Conservation (phyloP, 371 early-diverging fungal species). For the Haplosporangium sp. region DNA sequence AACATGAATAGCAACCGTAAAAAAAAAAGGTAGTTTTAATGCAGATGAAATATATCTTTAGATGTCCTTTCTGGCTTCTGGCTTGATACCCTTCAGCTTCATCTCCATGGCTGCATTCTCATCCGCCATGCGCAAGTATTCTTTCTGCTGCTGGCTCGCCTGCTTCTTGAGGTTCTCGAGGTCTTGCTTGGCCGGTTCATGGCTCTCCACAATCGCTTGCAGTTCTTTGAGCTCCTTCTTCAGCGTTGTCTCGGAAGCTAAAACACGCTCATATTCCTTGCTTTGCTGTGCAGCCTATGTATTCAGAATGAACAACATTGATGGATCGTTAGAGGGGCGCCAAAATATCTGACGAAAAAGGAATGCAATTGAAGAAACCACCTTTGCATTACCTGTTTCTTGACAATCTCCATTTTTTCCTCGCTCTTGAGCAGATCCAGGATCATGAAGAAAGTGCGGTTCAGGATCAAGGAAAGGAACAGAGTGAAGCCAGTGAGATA, state of each 20-base stretch:
- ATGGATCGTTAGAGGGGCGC: not conserved
- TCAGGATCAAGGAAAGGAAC: constrained; percentile 86
- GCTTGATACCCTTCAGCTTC: constrained; percentile 46
- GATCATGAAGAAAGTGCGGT: constrained; percentile 81
- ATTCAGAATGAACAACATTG: constrained; percentile 1
- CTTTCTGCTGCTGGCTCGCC: constrained; percentile 72
- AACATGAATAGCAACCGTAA: not conserved
- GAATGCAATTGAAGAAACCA: not conserved
- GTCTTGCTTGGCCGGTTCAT: constrained; percentile 66
- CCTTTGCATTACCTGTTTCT: constrained; percentile 58
- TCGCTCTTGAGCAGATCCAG: constrained; percentile 75
- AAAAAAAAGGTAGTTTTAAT: not conserved
- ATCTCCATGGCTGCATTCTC: constrained; percentile 71
- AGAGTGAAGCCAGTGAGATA: constrained; percentile 90
- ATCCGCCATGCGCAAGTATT: constrained; percentile 83
- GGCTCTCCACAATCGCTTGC: constrained; percentile 64
- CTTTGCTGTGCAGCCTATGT: constrained; percentile 60
- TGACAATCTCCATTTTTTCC: constrained; percentile 69
- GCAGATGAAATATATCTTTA: constrained; percentile 5
- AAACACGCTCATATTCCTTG: constrained; percentile 58
- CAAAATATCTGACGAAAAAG: not conserved
- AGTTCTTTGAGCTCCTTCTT: constrained; percentile 53
- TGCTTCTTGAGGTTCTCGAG: constrained; percentile 83
- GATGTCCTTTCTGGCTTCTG: constrained; percentile 42
- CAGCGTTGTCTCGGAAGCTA: constrained; percentile 37